These are phyloP conservation scores for Bisporella sp. DNA, from an alignment of 2,329 filamentous ascomycete species.

Conservation along the genomic window DNA sequence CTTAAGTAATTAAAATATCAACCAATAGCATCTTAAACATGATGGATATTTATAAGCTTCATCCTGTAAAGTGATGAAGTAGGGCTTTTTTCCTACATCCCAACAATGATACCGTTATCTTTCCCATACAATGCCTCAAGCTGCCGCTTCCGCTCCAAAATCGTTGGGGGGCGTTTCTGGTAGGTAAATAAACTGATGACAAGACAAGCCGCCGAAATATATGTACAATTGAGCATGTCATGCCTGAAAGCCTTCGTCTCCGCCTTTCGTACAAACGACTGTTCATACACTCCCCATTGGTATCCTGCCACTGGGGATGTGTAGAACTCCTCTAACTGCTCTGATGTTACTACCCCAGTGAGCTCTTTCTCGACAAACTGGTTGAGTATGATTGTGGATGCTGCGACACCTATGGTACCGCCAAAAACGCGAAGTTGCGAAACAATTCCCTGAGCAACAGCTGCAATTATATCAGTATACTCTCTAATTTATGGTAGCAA, in stretches of 20 bases:
- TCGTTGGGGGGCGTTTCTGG: not conserved
- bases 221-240: not conserved
- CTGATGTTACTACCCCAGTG: slow-evolving; percentile 4
- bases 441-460: slow-evolving; percentile 52
- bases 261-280: not conserved
- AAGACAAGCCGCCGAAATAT: not conserved
- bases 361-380: slow-evolving; percentile 7
- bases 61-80: too few relatives aligned
- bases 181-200: not conserved
- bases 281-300: not conserved
- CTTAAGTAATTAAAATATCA: too few relatives aligned
- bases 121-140: too few relatives aligned
- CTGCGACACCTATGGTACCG: slow-evolving; percentile 50
- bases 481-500: too few relatives aligned
- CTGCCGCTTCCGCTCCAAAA: not conserved
- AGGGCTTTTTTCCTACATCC: too few relatives aligned
- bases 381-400: slow-evolving; percentile 49
- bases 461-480: slow-evolving; percentile 16
- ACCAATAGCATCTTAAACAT: too few relatives aligned
- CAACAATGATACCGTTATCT: too few relatives aligned
- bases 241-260: not conserved
- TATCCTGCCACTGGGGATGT: not conserved
- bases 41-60: too few relatives aligned
- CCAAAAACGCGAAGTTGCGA: slow-evolving; percentile 54
- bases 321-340: slow-evolving; percentile 6